Base-by-base conservation (phyloP, 2,329 filamentous ascomycete genomes). In the Arthrobotrys sphaeroides region DNA sequence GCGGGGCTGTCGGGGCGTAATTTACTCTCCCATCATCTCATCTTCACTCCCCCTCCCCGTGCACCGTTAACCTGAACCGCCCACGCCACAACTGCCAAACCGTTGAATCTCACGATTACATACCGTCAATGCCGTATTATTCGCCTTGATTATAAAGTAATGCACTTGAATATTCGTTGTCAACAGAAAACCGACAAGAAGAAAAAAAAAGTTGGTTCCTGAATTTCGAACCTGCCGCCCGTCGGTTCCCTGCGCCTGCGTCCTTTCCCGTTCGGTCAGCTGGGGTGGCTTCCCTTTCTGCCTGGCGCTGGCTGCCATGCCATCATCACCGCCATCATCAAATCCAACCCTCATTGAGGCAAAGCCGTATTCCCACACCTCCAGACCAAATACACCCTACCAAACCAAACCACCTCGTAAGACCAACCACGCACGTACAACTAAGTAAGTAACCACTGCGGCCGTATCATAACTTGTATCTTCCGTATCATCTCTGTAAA, bases 261-360 rank as follows among this genome's bases (percentile, higher is more conserved):
- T 53, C 45, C 61, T 65, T 65, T 51, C 61, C 61, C 31, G 20
- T 65, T 65, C 61, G 36, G 61, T 66, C 61, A 66, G 61, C 61
- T 66, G 61, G 22, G 49, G 40, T 43, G 62, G 49, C 49, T 57
- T 42, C 55, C 31, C 51, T 55, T 55, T 55, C 51, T 55, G 51
- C 51, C 51, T 55, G 51, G 28, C 28, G 5, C 28, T 5, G 28
- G 49, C 16, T 55, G 49, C 49, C 49, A 55, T 51, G 45, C 45
- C 45, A 66, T 57, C 36, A 33, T 57, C 51, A 60, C 20, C 42
- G 47, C 47, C 42, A 51, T 24, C 20, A 43, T 40, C 22, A 40
- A 59, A 40, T 42, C 43, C 10, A 59, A 22, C 20, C 24, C 16
- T 24, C n/a, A 55, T 24, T 20, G 51, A 51, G 64, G 64, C 51